Evolutionary conservation across 768 basidiomycete species (phyloP).

Genomic region (Pleurotus giganteus): DNA sequence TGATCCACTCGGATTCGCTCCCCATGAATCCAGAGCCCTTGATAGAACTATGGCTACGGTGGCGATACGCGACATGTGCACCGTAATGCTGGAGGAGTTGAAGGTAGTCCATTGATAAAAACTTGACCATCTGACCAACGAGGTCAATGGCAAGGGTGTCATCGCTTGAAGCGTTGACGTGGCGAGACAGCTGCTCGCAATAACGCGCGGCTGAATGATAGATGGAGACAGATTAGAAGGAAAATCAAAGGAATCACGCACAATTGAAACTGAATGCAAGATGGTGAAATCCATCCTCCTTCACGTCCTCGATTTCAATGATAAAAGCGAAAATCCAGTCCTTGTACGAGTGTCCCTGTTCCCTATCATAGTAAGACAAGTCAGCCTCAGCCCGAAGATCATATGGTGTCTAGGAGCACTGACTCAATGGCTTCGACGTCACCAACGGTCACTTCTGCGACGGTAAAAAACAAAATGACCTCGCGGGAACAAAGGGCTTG

Average conservation of each 20-base stretch:
- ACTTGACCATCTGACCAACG: not conserved
- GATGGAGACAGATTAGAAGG: not conserved
- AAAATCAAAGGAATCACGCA: not conserved
- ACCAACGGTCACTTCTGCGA: conserved; percentile 14
- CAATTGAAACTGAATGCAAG: not conserved
- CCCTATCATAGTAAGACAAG: not conserved
- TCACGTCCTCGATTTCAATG: not conserved
- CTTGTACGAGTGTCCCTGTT: not conserved
- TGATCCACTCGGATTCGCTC: not conserved
- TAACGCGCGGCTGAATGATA: not conserved
- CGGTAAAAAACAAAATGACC: conserved; percentile 17
- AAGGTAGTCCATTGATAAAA: not conserved
- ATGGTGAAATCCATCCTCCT: not conserved
- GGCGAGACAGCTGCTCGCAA: not conserved
- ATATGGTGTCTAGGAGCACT: not conserved
- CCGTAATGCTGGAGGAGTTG: not conserved
- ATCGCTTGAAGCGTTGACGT: not conserved
- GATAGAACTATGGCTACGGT: not conserved
- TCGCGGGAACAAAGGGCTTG: conserved; percentile 19
- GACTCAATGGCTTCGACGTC: conserved; percentile 5
- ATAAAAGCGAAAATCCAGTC: not conserved
- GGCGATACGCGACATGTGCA: not conserved
- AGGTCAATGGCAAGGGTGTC: not conserved
- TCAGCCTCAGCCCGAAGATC: too few species aligned
- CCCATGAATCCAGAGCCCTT: not conserved